Evolutionary conservation across 1,284 basidiomycete species (phyloP).

Genomic region (Xerocomus minutiporus): DNA sequence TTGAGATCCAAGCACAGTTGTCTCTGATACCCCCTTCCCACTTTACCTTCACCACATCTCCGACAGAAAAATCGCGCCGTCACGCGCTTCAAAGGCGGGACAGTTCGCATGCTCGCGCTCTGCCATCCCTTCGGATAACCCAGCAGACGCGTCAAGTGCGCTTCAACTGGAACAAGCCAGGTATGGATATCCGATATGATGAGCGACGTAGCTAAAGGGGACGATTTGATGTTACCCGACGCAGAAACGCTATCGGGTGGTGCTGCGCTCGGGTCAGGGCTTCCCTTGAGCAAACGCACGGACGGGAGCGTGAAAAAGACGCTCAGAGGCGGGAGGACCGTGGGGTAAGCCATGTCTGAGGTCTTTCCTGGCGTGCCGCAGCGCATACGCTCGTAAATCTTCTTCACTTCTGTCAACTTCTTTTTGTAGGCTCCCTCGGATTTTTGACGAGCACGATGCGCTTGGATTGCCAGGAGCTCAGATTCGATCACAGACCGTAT

Average conservation of each 20-base stretch:
- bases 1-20: slow-evolving; percentile 50
- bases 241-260: slow-evolving; percentile 5
- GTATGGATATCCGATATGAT: slow-evolving; percentile 42
- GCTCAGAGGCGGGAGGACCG: slow-evolving; percentile 37
- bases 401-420: slow-evolving; percentile 27
- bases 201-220: slow-evolving; percentile 35
- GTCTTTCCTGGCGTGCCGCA: slow-evolving; percentile 5
- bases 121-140: slow-evolving; percentile 48
- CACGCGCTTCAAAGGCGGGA: slow-evolving; percentile 54
- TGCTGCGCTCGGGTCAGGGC: slow-evolving; percentile 15
- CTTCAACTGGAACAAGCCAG: slow-evolving; percentile 46
- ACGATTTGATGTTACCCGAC: slow-evolving; percentile 28
- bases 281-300: slow-evolving; percentile 36
- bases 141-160: slow-evolving; percentile 41
- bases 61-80: slow-evolving; percentile 58
- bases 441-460: slow-evolving; percentile 23
- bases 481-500: slow-evolving; percentile 26
- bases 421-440: slow-evolving; percentile 24
- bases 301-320: slow-evolving; percentile 44
- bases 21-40: slow-evolving; percentile 33
- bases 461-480: slow-evolving; percentile 31
- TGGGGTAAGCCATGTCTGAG: slow-evolving; percentile 2
- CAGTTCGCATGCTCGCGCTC: slow-evolving; percentile 38
- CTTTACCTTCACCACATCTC: slow-evolving; percentile 38
- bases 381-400: slow-evolving; percentile 35